Evolutionary conservation across 192 early-diverging fungal genomes (phyloP), one percentile per base, ranked within the genome.

Genomic region (Cetraspora pellucida): DNA sequence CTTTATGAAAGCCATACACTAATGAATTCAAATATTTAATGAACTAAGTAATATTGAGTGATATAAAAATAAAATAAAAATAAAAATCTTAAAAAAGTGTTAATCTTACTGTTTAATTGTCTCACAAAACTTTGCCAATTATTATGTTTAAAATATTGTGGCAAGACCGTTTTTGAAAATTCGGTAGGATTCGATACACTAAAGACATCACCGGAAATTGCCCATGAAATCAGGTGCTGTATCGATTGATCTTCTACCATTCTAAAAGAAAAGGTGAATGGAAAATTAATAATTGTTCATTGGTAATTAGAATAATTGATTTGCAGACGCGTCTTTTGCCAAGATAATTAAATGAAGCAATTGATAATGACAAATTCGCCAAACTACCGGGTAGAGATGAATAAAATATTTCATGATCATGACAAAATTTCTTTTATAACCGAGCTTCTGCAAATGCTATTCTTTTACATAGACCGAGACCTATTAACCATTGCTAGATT

Each of bases 71-170:
- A 28, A 17, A 10, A 55, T 66, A 19, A 45, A 70, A 49, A 27
- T 10, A 4, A n/a, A n/a, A n/a, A n/a, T n/a, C 37, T 64, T 28
- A 45, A 45, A 16, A 77, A 46, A 21, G 11, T 17, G 14, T 61
- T 47, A 11, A 14, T 81, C 84, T 59, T 82, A 89, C 87, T 94
- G 84, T 95, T 95, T 16, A 95, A 84, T 82, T 94, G 93, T 27
- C 94, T 88, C 46, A 94, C 93, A 89, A 95, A 95, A 82, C 93
- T 94, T 69, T 92, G 90, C 90, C 91, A 95, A 84, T 95, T 95
- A 81, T 93, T 94, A 81, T 96, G 95, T 80, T 95, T 95, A 78
- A 95, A 96, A 76, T 94, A 91, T 79, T 92, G 90, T 27, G 95
- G 95, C 55, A 96, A 80, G 0, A 96, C 87, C 10, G 80, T 84